A percentile compares a stretch with the other conserved stretches of the same genome.
Conservation (phyloP, 345 rosid genomes). For the Cardamine resedifolia region DNA sequence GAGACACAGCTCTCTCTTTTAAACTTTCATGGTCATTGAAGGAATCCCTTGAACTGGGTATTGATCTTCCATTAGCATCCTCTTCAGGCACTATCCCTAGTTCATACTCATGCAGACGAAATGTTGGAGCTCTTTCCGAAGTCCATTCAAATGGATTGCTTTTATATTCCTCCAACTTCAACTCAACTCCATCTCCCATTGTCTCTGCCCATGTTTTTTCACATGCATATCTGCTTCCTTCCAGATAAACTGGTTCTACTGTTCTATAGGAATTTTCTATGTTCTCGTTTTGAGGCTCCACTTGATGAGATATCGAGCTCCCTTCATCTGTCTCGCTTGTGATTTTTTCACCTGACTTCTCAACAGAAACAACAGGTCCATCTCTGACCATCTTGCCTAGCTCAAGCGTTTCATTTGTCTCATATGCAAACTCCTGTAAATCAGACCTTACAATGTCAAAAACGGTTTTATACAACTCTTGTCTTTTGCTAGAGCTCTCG, state of each 20-base stretch:
- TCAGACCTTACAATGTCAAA: conserved; percentile 15
- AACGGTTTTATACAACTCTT: conserved; percentile 3
- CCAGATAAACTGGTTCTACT: conserved; percentile 10
- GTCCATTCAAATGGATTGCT: conserved; percentile 31
- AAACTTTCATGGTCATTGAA: conserved; percentile 9
- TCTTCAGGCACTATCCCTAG: conserved; percentile 11
- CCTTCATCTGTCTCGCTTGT: neutral
- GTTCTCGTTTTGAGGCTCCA: conserved; percentile 14
- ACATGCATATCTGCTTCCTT: neutral
- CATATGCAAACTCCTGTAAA: conserved; percentile 5
- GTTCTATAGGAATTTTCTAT: neutral
- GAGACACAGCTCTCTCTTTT: neutral
- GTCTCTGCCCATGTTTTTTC: conserved; percentile 29
- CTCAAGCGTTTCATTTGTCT: conserved; percentile 20
- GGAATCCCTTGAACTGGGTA: conserved; percentile 1
- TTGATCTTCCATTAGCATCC: conserved; percentile 6
- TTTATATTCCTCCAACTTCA: conserved; percentile 22
- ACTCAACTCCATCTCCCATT: conserved; percentile 24
- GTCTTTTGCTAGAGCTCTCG: conserved; percentile 17
- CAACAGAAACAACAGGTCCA: neutral
- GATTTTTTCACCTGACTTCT: neutral
- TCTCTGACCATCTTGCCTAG: neutral
- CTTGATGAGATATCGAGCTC: neutral
- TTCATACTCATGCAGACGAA: conserved; percentile 27
- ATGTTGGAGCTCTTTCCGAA: conserved; percentile 21